Percentiles rank a stretch among this genome's conserved stretches.
These are phyloP conservation scores for Hanseniaspora guilliermondii DNA, from an alignment of 805 yeast species.

Conservation along the genomic window DNA sequence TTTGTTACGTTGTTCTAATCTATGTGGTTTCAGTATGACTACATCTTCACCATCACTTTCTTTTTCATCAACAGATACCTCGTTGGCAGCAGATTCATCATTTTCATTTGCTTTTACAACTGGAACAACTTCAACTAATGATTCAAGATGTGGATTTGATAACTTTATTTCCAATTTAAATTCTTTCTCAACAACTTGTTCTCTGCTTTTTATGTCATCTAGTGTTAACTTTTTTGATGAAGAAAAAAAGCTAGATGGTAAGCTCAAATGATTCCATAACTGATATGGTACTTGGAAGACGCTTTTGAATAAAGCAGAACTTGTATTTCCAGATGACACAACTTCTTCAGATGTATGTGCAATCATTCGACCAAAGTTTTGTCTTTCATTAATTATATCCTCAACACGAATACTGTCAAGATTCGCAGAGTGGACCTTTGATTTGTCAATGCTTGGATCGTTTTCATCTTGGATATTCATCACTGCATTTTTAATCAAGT, in stretches of 20 bases:
- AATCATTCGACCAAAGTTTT: slow-evolving; percentile 13
- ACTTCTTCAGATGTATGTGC: neutral
- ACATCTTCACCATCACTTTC: slow-evolving; percentile 29
- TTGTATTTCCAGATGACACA: neutral
- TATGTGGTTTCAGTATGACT: slow-evolving; percentile 29
- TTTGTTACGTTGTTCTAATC: slow-evolving; percentile 17
- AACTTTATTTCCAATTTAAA: slow-evolving; percentile 12
- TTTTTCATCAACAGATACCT: neutral
- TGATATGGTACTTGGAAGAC: neutral
- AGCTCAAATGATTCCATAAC: neutral
- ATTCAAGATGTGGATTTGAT: neutral
- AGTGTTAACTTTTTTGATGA: slow-evolving; percentile 8
- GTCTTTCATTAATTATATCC: neutral
- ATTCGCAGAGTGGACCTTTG: neutral
- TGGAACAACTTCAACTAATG: neutral
- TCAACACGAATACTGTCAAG: slow-evolving; percentile 1
- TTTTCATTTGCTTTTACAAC: slow-evolving; percentile 12
- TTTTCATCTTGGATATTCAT: slow-evolving; percentile 19
- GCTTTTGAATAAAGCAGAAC: neutral
- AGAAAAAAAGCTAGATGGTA: slow-evolving; percentile 14
- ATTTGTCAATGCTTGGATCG: neutral
- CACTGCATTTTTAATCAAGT: slow-evolving; percentile 37
- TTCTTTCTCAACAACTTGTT: slow-evolving; percentile 13
- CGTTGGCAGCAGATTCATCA: slow-evolving; percentile 5
- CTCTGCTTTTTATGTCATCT: slow-evolving; percentile 18